Evolutionary conservation across 768 basidiomycete species (phyloP), one percentile per base, ranked within the genome.

Genomic region (Psilocybe tampanensis): DNA sequence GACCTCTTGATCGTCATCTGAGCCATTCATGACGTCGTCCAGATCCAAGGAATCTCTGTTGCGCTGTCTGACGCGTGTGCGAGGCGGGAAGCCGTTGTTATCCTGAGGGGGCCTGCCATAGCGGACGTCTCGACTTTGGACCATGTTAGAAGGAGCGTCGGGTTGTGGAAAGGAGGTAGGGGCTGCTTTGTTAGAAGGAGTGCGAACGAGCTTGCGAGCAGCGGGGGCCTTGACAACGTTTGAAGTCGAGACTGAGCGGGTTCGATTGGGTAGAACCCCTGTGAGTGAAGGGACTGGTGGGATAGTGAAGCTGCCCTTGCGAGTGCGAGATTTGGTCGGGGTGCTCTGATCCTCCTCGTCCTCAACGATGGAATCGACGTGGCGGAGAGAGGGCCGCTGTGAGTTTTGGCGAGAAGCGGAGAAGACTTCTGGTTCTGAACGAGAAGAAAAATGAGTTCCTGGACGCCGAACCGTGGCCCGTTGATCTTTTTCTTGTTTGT

Each of bases 401-500:
- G 68, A 55, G 71, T 65, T 61, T 65, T 70, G 54, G 64, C 63
- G 69, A 63, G 72, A 70, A 52, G 69, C 65, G 60, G 62, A 50
- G 62, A 69, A 63, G 57, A 69, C 59, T 62, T 75, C 76, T 44
- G 69, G 62, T 57, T 76, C 72, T 43, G 70, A 62, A 47, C 67
- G 77, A 69, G 62, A 72, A 66, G 56, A 72, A 61, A 59, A 71
- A 60, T 61, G 73, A 64, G 59, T 54, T 17, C 68, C 68, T 50
- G 74, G 74, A 43, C 72, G 75, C 59, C 78, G 74, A 68, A 61
- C 71, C 52, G 60, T 57, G 43, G 70, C 70, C 58, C 78, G 73
- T 64, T 76, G 76, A 70, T 78, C 79, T 72, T 86, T 87, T 72
- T 89, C 88, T 78, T 84, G 87, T 81, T 89, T 89, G 77, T 85